Percentiles rank a stretch among this genome's conserved stretches.
These are phyloP conservation scores for Plasmodium ovale DNA, from an alignment of 169 alveolate genomes.

Conservation along the genomic window DNA sequence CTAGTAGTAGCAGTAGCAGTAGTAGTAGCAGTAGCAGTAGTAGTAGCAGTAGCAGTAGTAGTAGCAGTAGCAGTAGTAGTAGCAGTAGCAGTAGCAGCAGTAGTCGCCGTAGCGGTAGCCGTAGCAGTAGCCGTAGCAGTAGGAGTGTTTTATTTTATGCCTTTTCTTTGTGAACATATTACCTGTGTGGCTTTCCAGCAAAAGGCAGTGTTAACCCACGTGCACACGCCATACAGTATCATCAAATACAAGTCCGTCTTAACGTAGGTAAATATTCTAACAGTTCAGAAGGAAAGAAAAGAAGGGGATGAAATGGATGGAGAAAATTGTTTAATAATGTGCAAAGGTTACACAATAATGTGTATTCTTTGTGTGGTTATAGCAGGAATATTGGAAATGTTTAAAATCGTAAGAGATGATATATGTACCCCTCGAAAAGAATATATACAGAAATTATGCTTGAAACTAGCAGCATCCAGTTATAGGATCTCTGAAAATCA, in stretches of 20 bases:
- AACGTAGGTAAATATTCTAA: constrained; percentile 34
- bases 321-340: background rate
- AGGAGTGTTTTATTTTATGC: too few relatives aligned
- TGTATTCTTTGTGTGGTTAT: background rate
- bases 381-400: background rate
- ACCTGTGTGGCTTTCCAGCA: constrained; percentile 70
- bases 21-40: too few relatives aligned
- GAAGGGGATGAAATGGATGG: too few relatives aligned
- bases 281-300: background rate
- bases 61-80: too few relatives aligned
- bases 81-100: too few relatives aligned
- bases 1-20: too few relatives aligned
- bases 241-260: constrained; percentile 6
- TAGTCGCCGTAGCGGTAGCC: too few relatives aligned
- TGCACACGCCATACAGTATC: constrained; percentile 17
- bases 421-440: constrained; percentile 40
- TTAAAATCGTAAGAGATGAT: background rate
- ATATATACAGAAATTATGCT: constrained; percentile 49
- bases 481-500: constrained; percentile 47
- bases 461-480: constrained; percentile 69
- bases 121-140: background rate
- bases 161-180: too few relatives aligned
- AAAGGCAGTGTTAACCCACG: constrained; percentile 18
- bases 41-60: too few relatives aligned
- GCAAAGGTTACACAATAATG: background rate